These are phyloP conservation scores for Ogataea kodamae DNA, from an alignment of 805 yeast genomes.

Conservation along the genomic window DNA sequence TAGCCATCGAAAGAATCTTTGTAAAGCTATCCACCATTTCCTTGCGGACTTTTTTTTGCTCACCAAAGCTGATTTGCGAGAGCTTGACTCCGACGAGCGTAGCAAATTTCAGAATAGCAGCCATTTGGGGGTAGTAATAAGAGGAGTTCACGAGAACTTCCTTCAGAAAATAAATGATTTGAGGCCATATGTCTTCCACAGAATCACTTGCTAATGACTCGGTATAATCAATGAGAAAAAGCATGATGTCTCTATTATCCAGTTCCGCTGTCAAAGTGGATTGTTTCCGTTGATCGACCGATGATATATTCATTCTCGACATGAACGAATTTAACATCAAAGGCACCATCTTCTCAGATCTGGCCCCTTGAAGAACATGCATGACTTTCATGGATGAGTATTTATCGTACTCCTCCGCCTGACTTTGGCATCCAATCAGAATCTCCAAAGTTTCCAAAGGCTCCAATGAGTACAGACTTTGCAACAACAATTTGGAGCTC, in stretches of 20 bases:
- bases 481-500: constrained; percentile 62
- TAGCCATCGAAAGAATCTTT: constrained; percentile 24
- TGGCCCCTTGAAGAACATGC: constrained; percentile 82
- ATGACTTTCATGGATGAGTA: constrained; percentile 52
- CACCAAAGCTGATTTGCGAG: constrained; percentile 56
- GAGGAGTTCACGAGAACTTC: constrained; percentile 49
- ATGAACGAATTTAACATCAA: constrained; percentile 54
- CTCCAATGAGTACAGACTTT: constrained; percentile 60
- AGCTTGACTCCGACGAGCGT: constrained; percentile 54
- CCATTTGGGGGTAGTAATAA: constrained; percentile 46
- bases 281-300: constrained; percentile 28
- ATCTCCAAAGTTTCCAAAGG: constrained; percentile 71
- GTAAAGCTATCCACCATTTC: constrained; percentile 39
- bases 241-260: constrained; percentile 41
- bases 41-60: constrained; percentile 53
- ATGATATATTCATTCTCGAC: constrained; percentile 40
- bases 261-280: constrained; percentile 49
- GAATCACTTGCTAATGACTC: constrained; percentile 69
- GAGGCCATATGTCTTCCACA: constrained; percentile 73
- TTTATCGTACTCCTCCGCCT: constrained; percentile 18
- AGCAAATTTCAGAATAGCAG: constrained; percentile 51
- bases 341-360: constrained; percentile 72
- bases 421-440: constrained; percentile 40
- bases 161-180: constrained; percentile 54
- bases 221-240: constrained; percentile 59